Evolutionary conservation across 2,329 filamentous ascomycete genomes (phyloP).

Genomic region (Camillea tinctor): DNA sequence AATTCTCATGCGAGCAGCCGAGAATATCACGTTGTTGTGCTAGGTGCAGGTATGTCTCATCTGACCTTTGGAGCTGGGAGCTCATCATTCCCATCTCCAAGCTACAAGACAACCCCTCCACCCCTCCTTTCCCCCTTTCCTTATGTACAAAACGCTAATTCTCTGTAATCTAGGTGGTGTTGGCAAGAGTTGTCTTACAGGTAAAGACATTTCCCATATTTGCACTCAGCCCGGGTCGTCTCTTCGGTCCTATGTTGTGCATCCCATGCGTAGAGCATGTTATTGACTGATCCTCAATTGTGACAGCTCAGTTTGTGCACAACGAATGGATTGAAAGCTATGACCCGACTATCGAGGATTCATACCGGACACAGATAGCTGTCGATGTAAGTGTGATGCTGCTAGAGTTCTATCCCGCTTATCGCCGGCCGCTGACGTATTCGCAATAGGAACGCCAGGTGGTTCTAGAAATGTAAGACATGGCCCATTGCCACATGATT

Average conservation of each 20-base stretch:
- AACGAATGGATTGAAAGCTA: slow-evolving; percentile 93
- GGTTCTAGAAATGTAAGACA: slow-evolving; percentile 78
- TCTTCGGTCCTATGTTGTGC: slow-evolving; percentile 1
- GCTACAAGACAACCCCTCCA: slow-evolving; percentile 6
- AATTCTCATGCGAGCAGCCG: slow-evolving; percentile 47
- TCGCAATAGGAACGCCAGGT: slow-evolving; percentile 73
- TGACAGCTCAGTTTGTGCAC: slow-evolving; percentile 82
- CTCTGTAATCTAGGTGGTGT: slow-evolving; percentile 65
- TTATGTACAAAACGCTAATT: slow-evolving; percentile 11
- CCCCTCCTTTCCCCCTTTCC: slow-evolving; percentile 6
- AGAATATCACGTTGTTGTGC: slow-evolving; percentile 80
- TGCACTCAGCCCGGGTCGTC: slow-evolving; percentile 8
- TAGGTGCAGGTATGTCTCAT: slow-evolving; percentile 67
- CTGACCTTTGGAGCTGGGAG: too few species aligned
- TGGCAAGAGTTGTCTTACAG: slow-evolving; percentile 88
- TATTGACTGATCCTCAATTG: slow-evolving; percentile 19
- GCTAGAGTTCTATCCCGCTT: slow-evolving; percentile 16
- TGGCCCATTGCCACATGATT: slow-evolving; percentile 8
- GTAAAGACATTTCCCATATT: slow-evolving; percentile 46
- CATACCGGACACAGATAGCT: slow-evolving; percentile 71
- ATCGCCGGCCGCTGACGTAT: slow-evolving; percentile 33
- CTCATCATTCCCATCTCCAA: too few species aligned
- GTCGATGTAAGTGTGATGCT: slow-evolving; percentile 71
- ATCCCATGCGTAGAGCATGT: slow-evolving; percentile 10
- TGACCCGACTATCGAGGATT: slow-evolving; percentile 77